These are phyloP conservation scores for Spathaspora hagerdaliae DNA, from an alignment of 805 yeast genomes.

Conservation along the genomic window DNA sequence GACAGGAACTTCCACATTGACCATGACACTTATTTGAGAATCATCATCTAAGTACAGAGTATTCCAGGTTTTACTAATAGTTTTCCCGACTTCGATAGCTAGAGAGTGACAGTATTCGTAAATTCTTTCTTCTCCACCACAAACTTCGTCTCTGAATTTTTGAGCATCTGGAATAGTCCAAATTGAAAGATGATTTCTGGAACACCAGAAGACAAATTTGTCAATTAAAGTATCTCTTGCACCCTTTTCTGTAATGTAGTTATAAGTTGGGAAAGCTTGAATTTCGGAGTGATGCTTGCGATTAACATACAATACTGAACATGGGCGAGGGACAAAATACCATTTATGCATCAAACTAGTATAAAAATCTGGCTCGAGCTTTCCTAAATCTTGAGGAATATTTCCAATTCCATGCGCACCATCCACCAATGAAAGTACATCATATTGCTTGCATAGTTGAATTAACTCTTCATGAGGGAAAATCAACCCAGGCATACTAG, in stretches of 20 bases:
- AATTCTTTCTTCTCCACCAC: constrained; percentile 60
- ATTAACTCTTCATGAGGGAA: constrained; percentile 54
- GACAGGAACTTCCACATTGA: constrained; percentile 38
- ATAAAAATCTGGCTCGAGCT: constrained; percentile 55
- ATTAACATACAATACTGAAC: constrained; percentile 56
- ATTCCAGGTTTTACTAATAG: constrained; percentile 36
- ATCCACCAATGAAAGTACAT: constrained; percentile 55
- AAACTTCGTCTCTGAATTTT: constrained; percentile 46
- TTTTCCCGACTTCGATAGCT: constrained; percentile 40
- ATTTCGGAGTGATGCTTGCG: constrained; percentile 44
- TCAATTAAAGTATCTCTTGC: constrained; percentile 30
- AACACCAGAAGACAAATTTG: constrained; percentile 51
- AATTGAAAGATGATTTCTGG: constrained; percentile 43
- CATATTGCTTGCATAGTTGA: constrained; percentile 40
- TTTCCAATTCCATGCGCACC: constrained; percentile 71
- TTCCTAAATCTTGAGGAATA: constrained; percentile 33
- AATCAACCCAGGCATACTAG: constrained; percentile 60
- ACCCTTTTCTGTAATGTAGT: constrained; percentile 19
- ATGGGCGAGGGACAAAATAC: constrained; percentile 55
- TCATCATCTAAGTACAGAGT: constrained; percentile 32
- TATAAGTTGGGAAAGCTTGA: constrained; percentile 58
- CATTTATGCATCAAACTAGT: constrained; percentile 68
- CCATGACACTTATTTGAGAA: constrained; percentile 37
- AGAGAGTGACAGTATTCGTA: constrained; percentile 43
- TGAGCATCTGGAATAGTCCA: constrained; percentile 44